A percentile compares a stretch with the other conserved stretches of the same genome.
Evolutionary conservation across 2,329 filamentous ascomycete species (phyloP).

Genomic region (Fusarium liriodendri): DNA sequence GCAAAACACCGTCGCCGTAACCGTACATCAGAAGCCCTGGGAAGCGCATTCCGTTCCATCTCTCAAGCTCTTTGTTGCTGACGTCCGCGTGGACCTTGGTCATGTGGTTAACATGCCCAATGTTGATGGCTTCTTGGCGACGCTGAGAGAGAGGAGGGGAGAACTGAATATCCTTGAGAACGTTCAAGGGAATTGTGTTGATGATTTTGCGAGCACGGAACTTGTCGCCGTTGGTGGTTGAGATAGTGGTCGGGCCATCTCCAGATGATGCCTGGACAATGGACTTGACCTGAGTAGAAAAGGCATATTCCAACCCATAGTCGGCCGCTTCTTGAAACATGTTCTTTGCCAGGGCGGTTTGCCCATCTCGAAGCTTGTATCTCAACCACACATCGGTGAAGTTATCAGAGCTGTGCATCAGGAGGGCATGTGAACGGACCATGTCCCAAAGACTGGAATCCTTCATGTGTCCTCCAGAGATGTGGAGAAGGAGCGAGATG

Average conservation of each 20-base stretch:
- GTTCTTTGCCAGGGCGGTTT: constrained; percentile 40
- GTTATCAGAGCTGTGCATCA: constrained; percentile 35
- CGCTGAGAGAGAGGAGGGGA: not conserved
- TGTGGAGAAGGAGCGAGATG: constrained; percentile 40
- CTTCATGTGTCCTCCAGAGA: constrained; percentile 41
- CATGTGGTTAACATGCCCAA: constrained; percentile 35
- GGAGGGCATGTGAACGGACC: constrained; percentile 35
- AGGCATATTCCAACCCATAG: constrained; percentile 42
- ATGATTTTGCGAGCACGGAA: constrained; percentile 39
- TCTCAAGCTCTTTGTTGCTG: constrained; percentile 26
- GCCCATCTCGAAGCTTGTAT: constrained; percentile 46
- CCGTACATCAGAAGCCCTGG: constrained; percentile 27
- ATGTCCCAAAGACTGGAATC: constrained; percentile 39
- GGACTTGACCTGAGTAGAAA: constrained; percentile 37
- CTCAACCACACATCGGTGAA: constrained; percentile 36
- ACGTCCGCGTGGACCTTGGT: constrained; percentile 35
- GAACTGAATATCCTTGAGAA: constrained; percentile 12
- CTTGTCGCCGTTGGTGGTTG: not conserved
- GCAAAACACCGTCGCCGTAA: constrained; percentile 19
- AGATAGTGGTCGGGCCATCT: not conserved
- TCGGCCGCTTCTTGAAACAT: constrained; percentile 44
- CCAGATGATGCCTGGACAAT: constrained; percentile 2
- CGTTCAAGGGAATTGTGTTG: constrained; percentile 25
- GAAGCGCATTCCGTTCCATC: constrained; percentile 29
- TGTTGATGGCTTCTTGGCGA: constrained; percentile 11